Base-by-base conservation (phyloP, 2,329 filamentous ascomycete genomes). In the Colletotrichum musicola region DNA sequence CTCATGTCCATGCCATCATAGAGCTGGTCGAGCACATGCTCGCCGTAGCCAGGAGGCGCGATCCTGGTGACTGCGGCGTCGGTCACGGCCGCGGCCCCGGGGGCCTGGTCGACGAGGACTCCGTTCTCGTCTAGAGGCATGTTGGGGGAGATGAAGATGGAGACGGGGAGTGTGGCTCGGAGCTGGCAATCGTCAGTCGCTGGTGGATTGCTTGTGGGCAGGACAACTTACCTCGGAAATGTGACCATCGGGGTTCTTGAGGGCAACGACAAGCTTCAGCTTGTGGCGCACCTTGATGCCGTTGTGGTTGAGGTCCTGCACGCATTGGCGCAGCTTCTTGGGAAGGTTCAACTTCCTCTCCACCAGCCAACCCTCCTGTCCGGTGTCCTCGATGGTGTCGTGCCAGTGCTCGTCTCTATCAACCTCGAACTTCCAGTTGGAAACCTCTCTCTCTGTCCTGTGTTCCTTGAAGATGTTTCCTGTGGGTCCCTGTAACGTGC, bases 161-260 rank as follows among this genome's bases (percentile, higher is more conserved):
- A 94, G 16, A 98, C 88, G 1, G 96, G 95, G 38, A 98, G 88
- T 49, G 94, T 96, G 54, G 95, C 95, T 60, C 95, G 92, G 60
- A 98, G 88, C 90, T 93, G 72, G 35, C 12, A 38, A 18, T 51
- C 44, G 62, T 75, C 51, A 74, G 69, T 42, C 7, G 35, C 38
- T 56, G 51, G 18, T 18, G 13, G 16, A 3, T 10, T 18, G 46
- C 27, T 13, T 14, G 4, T 51, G 6, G 16, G 13, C 40, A 18
- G 56, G 40, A 9, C 27, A 18, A 75, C 84, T 77, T 84, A 92
- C 90, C 86, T 98, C 95, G 64, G 95, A 98, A 63, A 95, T 87
- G 77, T 98, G 96, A 0, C 95, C 95, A 77, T 99, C 96, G 0
- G 96, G 95, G 74, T 99, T 98, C 79, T 94, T 92, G 46, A 99